Evolutionary conservation across 768 basidiomycete species (phyloP), one percentile per base, ranked within the genome.

Genomic region (Sutorius australiensis): DNA sequence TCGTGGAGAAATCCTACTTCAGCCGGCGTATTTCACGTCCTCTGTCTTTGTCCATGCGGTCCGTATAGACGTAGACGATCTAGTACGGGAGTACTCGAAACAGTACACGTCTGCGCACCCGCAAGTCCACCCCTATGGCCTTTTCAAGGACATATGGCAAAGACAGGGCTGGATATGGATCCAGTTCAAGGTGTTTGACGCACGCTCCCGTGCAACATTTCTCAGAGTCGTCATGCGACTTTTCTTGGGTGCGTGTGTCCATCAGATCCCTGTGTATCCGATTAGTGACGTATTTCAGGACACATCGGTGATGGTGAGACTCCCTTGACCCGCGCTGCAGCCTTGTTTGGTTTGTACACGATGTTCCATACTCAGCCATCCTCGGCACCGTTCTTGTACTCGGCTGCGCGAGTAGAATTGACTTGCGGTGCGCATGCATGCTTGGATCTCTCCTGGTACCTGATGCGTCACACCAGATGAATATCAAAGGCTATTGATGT

Each of bases 21-120:
- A 91, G 61, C 88, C 87, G 1, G 73, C 76, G 17, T 92, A 87
- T 67, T 92, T 89, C 64, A 86, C 88, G 0, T 91, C 89, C 3
- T 87, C 87, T 0, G 62, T 86, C 21, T 92, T 84, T 67, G 81
- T 89, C 9, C 69, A 79, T 17, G 72, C 81, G 13, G 73, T 88
- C 19, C 79, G 86, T 3, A 77, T 81, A 28, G 90, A 93, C 67
- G 75, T 92, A 28, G 67, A 74, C 3, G 62, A 60, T 3, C 77
- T 93, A 21, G 67, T 84, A 3, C 61, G 71, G n/a, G 59, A 68
- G 10, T 92, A 80, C 57, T 68, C 77, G 28, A 76, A 80, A n/a
- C 71, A 72, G 33, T 84, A 80, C 59, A 55, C 69, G 34, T 63
- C 65, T 16, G 7, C 60, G 60, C 46, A 9, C 50, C 55, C 66